Base-by-base conservation (phyloP, 192 early-diverging fungal genomes). In the Entophlyctis helioformis region DNA sequence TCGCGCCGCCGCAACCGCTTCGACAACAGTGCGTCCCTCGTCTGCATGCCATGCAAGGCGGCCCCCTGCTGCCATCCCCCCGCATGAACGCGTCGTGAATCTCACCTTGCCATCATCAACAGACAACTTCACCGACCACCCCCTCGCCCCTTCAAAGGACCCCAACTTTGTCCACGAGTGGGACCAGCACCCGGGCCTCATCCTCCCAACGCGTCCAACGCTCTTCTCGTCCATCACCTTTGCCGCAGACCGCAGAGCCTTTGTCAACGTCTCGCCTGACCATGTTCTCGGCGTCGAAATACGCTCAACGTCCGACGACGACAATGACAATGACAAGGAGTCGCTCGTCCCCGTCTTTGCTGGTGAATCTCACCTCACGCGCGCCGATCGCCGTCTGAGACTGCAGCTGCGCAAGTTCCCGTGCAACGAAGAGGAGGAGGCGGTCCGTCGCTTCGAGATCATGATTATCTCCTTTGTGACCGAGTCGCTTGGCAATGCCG, bases 21-120 rank as follows among this genome's bases (percentile, higher is more conserved):
- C 47, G 58, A 60, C 29, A 53, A 60, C 26, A 46, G 42, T 51
- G 31, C 22, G 46, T 41, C 18, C 45, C n/a, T n/a, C n/a, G n/a
- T n/a, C n/a, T n/a, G n/a, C n/a, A n/a, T n/a, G n/a, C n/a, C n/a
- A n/a, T n/a, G n/a, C n/a, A n/a, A n/a, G n/a, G n/a, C n/a, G n/a
- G n/a, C n/a, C n/a, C n/a, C n/a, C n/a, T n/a, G n/a, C n/a, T n/a
- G n/a, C n/a, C n/a, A n/a, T n/a, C n/a, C n/a, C n/a, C n/a, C n/a
- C n/a, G n/a, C n/a, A n/a, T n/a, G n/a, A n/a, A n/a, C n/a, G n/a
- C n/a, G n/a, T n/a, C 1, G 39, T 41, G 22, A 41, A 15, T 41
- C 16, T 12, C 39, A 21, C 15, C 15, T 19, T 21, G 1, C 15
- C 12, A 19, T 12, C 20, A 11, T 13, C 13, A 21, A 16, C 3